Evolutionary conservation across 257 asterid genomes (phyloP), one percentile per base, ranked within the genome.

Genomic region (Nicotiana noctiflora): DNA sequence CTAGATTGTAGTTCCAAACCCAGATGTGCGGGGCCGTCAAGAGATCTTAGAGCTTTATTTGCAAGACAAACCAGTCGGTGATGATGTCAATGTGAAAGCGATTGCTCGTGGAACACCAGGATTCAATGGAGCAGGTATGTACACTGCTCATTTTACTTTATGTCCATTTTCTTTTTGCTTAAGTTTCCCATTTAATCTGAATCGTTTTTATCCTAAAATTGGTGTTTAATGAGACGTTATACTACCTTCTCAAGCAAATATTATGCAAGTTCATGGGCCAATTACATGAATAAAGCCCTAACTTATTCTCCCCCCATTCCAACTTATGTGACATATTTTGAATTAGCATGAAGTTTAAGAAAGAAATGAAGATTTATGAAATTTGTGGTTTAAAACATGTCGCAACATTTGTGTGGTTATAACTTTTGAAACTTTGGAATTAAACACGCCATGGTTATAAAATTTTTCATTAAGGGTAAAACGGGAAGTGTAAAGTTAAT

Each of bases 61-160:
- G 85, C 95, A 88, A 87, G 97, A 95, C 87, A 95, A 95, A 83
- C 97, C 99, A 81, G 83, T 93, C 87, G 88, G 90, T 76, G 86
- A 81, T 80, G 97, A 95, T 87, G 98, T 95, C 70, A 93, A 95
- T 89, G 87, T 94, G 80, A 92, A 89, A 80, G 87, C 94, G 75
- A 93, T 95, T 84, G 99, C 99, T 61, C 98, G 99, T 68, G 99
- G 98, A 81, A 95, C 99, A 81, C 98, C 98, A 68, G 97, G 98
- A 82, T 95, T 95, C 88, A 95, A 93, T 79, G 99, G 99, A 62
- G 99, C 99, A 92, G 99, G 99, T 76, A 91, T 51, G 34, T 37
- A 18, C 81, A 76, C 79, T 68, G 25, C 67, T 83, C 67, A 87
- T 37, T 53, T 68, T 82, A 52, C 27, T 27, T 59, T 51, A 4